Conservation (phyloP, 139 green algal species). For the Astrephomene gubernaculifera region DNA sequence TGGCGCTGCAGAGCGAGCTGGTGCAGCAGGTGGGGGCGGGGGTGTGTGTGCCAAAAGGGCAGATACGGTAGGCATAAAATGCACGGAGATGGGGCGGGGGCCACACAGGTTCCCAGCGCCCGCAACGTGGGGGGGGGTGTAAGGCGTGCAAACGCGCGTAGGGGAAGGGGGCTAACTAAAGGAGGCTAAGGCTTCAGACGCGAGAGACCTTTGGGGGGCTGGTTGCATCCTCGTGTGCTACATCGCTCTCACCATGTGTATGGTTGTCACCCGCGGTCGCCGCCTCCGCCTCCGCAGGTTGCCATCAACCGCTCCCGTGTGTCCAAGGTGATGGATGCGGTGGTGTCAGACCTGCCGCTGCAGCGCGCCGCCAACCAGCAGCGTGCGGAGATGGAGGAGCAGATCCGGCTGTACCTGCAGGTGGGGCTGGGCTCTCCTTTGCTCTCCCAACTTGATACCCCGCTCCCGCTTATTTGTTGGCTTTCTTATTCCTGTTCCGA, state of each 20-base stretch:
- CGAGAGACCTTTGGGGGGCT: no score
- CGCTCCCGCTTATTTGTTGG: neutral
- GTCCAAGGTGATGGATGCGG: slow-evolving; percentile 51
- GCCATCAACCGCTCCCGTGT: slow-evolving; percentile 72
- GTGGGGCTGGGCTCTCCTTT: slow-evolving; percentile 47
- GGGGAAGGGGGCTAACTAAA: no score
- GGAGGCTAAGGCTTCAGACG: no score
- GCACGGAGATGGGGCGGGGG: no score
- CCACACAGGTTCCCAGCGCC: no score
- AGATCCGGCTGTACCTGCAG: slow-evolving; percentile 69
- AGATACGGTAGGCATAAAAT: neutral
- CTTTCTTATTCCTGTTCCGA: neutral
- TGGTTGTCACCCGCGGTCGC: no score
- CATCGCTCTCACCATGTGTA: no score
- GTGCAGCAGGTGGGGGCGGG: slow-evolving; percentile 47
- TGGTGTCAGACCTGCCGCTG: slow-evolving; percentile 64
- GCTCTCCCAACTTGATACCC: neutral
- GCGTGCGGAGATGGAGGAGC: slow-evolving; percentile 52
- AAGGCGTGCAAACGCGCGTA: no score
- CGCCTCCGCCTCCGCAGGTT: slow-evolving; percentile 38
- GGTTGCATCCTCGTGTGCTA: no score
- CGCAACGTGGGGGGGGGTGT: no score
- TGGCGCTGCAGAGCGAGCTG: slow-evolving; percentile 74
- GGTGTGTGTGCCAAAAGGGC: neutral
- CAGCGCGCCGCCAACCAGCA: slow-evolving; percentile 54